Percentiles rank a stretch among this genome's conserved stretches.
Evolutionary conservation across 768 basidiomycete genomes (phyloP).

Genomic region (Sistotremastrum suecicum): DNA sequence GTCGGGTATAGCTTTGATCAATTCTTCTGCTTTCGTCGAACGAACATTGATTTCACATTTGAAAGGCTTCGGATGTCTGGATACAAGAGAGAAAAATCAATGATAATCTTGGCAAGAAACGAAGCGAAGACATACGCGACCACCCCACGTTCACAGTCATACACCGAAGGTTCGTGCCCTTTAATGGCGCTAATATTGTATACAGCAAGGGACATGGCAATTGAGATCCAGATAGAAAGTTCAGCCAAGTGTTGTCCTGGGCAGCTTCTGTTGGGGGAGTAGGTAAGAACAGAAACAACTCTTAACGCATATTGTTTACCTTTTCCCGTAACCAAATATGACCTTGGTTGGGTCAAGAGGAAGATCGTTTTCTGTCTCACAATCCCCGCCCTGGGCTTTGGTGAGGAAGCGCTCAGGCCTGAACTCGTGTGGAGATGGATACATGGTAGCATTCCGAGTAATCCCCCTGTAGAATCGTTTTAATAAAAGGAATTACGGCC

Average conservation of each 20-base stretch:
- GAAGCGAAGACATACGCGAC: conserved; percentile 24
- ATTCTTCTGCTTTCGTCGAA: conserved; percentile 15
- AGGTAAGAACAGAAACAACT: background rate
- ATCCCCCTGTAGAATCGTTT: conserved; percentile 27
- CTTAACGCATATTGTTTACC: background rate
- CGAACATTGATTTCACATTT: conserved; percentile 22
- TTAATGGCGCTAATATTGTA: conserved; percentile 36
- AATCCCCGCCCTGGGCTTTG: background rate
- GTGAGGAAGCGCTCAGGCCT: conserved; percentile 32
- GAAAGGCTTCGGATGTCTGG: conserved; percentile 21
- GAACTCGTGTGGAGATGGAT: conserved; percentile 35
- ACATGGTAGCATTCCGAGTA: conserved; percentile 32
- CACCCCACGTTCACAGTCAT: conserved; percentile 29
- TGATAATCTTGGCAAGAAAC: background rate
- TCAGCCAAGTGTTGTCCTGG: conserved; percentile 40
- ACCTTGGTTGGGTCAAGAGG: conserved; percentile 27
- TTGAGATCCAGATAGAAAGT: conserved; percentile 30
- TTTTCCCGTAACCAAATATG: conserved; percentile 34
- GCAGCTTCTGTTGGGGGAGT: conserved; percentile 7
- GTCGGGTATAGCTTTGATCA: conserved; percentile 9
- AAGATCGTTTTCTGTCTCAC: conserved; percentile 13
- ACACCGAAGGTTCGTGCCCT: conserved; percentile 28
- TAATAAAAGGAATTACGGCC: background rate
- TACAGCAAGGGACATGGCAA: conserved; percentile 30
- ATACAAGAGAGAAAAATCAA: background rate